A percentile compares a stretch with the other conserved stretches of the same genome.
Evolutionary conservation across 768 basidiomycete genomes (phyloP).

Genomic region (Suillus subluteus): DNA sequence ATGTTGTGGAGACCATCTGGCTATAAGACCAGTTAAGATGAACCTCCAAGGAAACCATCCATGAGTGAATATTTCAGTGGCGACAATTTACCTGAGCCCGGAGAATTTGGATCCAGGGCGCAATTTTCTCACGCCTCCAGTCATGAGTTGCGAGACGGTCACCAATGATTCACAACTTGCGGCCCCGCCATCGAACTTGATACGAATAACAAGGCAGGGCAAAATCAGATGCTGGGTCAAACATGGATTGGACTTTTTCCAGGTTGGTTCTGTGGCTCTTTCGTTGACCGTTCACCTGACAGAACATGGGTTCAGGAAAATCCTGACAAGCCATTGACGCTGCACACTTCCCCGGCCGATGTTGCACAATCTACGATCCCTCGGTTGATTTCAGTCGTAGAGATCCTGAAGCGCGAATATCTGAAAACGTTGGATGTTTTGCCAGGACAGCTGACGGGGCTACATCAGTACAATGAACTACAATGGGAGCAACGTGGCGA

Average conservation of each 20-base stretch:
- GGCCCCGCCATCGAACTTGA: slow-evolving; percentile 28
- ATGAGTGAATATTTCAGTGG: no score
- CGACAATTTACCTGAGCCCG: no score
- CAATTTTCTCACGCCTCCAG: neutral
- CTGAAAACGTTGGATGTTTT: slow-evolving; percentile 52
- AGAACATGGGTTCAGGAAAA: slow-evolving; percentile 42
- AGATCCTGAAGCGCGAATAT: slow-evolving; percentile 86
- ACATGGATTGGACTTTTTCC: slow-evolving; percentile 54
- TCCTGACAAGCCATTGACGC: slow-evolving; percentile 49
- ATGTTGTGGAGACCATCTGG: no score
- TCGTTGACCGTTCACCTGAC: neutral
- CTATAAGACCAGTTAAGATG: no score
- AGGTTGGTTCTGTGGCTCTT: slow-evolving; percentile 41
- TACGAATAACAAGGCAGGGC: slow-evolving; percentile 60
- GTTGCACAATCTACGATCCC: slow-evolving; percentile 48
- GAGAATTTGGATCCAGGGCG: no score
- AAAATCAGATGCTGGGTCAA: slow-evolving; percentile 58
- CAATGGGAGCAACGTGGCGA: slow-evolving; percentile 43
- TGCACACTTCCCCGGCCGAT: slow-evolving; percentile 60
- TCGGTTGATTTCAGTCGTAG: slow-evolving; percentile 74
- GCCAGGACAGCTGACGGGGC: slow-evolving; percentile 48
- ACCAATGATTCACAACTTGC: neutral
- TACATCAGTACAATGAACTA: slow-evolving; percentile 81
- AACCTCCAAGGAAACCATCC: no score
- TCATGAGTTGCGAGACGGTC: neutral